Conservation (phyloP, 2,329 filamentous ascomycete species). For the Scedosporium minutisporum region DNA sequence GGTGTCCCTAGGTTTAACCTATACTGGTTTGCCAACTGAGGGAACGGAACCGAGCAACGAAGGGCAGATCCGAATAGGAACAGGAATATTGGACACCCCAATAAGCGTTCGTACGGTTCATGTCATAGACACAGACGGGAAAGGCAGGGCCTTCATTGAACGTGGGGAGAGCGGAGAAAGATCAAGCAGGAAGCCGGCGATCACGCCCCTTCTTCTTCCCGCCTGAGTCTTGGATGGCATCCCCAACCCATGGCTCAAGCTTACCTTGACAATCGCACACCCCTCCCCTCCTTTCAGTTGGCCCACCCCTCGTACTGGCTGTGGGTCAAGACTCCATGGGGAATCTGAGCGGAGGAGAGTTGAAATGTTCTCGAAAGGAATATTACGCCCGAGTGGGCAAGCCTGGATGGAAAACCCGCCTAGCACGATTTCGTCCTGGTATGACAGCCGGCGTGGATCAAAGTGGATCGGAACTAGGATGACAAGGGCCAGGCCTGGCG, state of each 20-base stretch:
- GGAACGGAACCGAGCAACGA: neutral
- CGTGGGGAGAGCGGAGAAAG: neutral
- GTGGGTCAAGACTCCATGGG: too few species aligned
- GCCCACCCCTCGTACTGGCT: neutral
- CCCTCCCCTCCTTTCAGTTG: neutral
- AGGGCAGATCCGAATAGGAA: neutral
- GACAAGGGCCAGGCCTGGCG: conserved; percentile 3
- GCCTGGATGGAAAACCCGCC: neutral
- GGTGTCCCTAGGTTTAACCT: neutral
- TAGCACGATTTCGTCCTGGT: neutral
- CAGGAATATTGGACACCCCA: neutral
- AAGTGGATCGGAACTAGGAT: conserved; percentile 11
- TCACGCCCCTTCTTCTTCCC: neutral
- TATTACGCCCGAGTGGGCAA: neutral
- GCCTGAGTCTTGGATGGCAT: neutral
- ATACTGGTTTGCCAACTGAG: neutral
- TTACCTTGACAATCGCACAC: neutral
- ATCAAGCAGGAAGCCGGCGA: neutral
- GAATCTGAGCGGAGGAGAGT: too few species aligned
- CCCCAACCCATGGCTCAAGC: neutral
- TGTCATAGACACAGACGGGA: neutral
- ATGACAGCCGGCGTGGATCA: conserved; percentile 2
- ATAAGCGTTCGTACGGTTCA: neutral
- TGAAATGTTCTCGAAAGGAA: neutral
- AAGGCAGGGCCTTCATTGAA: neutral